Evolutionary conservation across 2,329 filamentous ascomycete species (phyloP), one percentile per base, ranked within the genome.

Genomic region (Aureobasidium sp.): DNA sequence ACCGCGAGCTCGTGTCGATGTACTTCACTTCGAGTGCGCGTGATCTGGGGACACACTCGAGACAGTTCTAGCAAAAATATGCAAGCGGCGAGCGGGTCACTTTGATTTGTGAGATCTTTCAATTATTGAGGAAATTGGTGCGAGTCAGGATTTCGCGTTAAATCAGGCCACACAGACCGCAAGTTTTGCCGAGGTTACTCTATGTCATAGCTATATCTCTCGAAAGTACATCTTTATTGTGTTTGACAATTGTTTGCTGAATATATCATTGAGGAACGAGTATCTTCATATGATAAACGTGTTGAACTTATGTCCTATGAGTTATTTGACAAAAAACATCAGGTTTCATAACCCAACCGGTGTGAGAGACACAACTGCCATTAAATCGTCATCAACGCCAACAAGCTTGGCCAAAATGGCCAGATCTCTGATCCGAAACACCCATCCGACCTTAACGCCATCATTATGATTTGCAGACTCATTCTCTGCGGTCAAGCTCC

Each of bases 141-240:
- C 53, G 54, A 58, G 54, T 58, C 54, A 58, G 41, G 54, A 47
- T 39, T 48, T 29, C 54, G 54, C 32, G 13, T 30, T 55, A 55
- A 44, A 57, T 57, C 53, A 57, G 39, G 39, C 53, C 53, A 57
- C 53, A 57, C 53, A 44, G 42, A 45, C 53, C 30, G 53, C 53
- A 58, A 30, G n/a, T 58, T 39, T 58, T 58, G 42, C 42, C 54
- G 54, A 48, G 54, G 54, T 58, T 58, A 45, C 41, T 21, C 21
- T 21, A 21, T 21, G 36, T 57, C 39, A 57, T 41, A 34, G 32
- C 41, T 25, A n/a, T 21, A 21, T 21, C 21, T 21, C 29, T 5
- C 16, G 45, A 32, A 21, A 2, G 7, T 25, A 34, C 48, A 2
- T 36, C 8, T n/a, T 29, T 48, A 14, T 48, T 7, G 9, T 7